Conservation (phyloP, 257 asterid genomes). For the Catharanthus roseus region DNA sequence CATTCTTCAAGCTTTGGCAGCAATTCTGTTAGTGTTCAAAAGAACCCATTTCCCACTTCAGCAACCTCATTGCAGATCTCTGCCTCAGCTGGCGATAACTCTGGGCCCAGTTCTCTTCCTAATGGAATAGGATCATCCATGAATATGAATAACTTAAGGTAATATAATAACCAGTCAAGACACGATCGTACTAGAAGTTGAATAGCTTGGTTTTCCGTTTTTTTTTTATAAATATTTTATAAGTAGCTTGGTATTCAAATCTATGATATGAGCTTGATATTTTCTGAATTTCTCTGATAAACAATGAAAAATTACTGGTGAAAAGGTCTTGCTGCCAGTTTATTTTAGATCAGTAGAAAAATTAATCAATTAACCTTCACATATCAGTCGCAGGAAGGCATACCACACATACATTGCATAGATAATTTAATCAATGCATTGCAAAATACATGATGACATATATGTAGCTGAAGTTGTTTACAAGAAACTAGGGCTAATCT, state of each 20-base stretch:
- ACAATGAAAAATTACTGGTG: not conserved
- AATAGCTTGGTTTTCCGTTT: not conserved
- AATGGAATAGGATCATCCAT: conserved; percentile 19
- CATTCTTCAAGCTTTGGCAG: conserved; percentile 34
- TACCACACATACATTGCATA: not conserved
- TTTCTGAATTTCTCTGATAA: not conserved
- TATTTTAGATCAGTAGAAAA: not conserved
- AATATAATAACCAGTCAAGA: conserved; percentile 8
- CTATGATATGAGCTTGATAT: not conserved
- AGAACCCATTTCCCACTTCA: conserved; percentile 43
- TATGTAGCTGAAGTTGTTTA: not conserved
- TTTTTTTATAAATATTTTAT: too few species aligned
- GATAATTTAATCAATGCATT: not conserved
- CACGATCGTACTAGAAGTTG: too few species aligned
- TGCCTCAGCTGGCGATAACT: conserved; percentile 21
- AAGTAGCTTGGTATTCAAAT: not conserved
- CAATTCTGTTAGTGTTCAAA: conserved; percentile 26
- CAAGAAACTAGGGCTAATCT: too few species aligned
- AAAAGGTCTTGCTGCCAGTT: not conserved
- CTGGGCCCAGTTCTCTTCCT: conserved; percentile 13
- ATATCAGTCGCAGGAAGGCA: not conserved
- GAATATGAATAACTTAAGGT: conserved; percentile 36
- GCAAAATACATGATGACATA: not conserved
- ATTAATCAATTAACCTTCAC: not conserved
- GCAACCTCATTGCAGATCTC: conserved; percentile 33